A percentile compares a stretch with the other conserved stretches of the same genome.
These are phyloP conservation scores for Flaveria robusta DNA, from an alignment of 129 eudicot species.

Conservation along the genomic window DNA sequence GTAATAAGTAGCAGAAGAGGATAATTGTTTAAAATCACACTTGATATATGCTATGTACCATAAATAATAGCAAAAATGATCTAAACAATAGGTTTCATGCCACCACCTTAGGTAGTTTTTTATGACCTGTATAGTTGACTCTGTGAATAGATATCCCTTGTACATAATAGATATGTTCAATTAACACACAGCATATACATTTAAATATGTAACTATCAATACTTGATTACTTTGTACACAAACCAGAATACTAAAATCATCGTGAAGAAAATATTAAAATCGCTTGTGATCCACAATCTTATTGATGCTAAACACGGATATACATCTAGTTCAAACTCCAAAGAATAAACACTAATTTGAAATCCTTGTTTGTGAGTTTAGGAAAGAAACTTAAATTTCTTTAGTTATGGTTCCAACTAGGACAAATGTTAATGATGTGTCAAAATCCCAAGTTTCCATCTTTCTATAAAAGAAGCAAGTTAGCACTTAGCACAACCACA, in stretches of 20 bases:
- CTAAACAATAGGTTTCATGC: background rate
- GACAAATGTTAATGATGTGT: background rate
- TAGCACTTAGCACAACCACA: background rate
- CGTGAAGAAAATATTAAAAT: background rate
- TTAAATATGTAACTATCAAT: background rate
- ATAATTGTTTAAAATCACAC: background rate
- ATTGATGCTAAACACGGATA: background rate
- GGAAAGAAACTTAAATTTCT: background rate
- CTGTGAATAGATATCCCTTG: background rate
- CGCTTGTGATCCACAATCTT: slow-evolving; percentile 3
- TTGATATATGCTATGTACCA: background rate
- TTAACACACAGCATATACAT: background rate
- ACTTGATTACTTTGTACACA: slow-evolving; percentile 8
- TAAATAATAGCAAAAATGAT: background rate
- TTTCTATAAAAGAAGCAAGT: slow-evolving; percentile 1
- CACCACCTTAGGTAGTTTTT: background rate
- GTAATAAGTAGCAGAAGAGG: slow-evolving; percentile 9
- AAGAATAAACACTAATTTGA: background rate
- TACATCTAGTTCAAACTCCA: background rate
- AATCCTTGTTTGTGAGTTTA: background rate
- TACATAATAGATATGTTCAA: background rate
- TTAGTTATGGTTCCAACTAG: background rate
- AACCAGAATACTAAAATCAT: background rate
- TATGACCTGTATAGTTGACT: background rate
- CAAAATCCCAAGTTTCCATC: slow-evolving; percentile 9